Evolutionary conservation across 495 filamentous ascomycete genomes (phyloP), one percentile per base, ranked within the genome.

Genomic region (Daldinia concentrica): DNA sequence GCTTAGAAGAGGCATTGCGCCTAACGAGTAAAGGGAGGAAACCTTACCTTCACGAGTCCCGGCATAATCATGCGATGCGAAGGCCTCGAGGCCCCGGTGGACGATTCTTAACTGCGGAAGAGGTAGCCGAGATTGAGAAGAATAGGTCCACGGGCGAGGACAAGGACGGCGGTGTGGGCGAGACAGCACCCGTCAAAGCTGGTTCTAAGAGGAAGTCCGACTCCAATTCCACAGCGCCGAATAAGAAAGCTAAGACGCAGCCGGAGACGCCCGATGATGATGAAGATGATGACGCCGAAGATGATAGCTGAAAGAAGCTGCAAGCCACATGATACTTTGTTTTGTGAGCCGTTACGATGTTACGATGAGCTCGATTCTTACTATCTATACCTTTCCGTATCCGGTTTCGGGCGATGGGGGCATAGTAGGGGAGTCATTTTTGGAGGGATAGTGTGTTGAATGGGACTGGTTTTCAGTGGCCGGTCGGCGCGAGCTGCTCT

Each of bases 31-130:
- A 98, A 80, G 94, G 95, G 24, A 89, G 95, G 34, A 98, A 98
- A 79, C 95, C 95, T 7, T 99, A 99, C 72, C 86, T 99, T 37
- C 95, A 99, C 81, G 95, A 99, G 77, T 98, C 95, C n/a, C 86
- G 95, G 72, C 95, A 99, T 77, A 99, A 99, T 74, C 95, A 99
- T 79, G 95, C 95, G 8, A 99, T 99, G 95, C 88, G 96, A 39
- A 86, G 95, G 70, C 95, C 95, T 24, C 90, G 95, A 77, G 95
- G 95, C 11, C 95, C 95, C n/a, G 95, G 95, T 54, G 95, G 95
- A 37, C 88, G 95, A 34, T 99, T 99, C 85, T 80, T 99, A 80
- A 99, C 95, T 0, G 95, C 95, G n/a, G 95, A 99, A 45, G 95
- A 99, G 77, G 95, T 98, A 19, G 92, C 92, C 6, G 90, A 91